Evolutionary conservation across 257 asterid genomes (phyloP), one percentile per base, ranked within the genome.

Genomic region (Hygrophila difformis): DNA sequence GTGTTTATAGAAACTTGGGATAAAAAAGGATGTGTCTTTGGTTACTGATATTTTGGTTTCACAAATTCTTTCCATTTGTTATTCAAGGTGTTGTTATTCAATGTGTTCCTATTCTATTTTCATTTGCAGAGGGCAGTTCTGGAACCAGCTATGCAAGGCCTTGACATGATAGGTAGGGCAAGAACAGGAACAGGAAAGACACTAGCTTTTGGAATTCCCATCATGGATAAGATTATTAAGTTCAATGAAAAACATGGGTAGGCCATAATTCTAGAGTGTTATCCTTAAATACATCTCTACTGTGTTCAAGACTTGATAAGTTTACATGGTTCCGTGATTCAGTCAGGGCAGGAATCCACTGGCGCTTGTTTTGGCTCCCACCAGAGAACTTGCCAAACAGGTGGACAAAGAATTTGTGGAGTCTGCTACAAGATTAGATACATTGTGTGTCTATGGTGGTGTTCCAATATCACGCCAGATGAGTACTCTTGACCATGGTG

Each of bases 161-260:
- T 74, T 1, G 94, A 88, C 60, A 72, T 88, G 95, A 84, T 88
- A 28, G 94, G 95, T 54, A 74, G 95, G 36, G 97, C 95, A 46
- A 68, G 88, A 62, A 84, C 95, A 0, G 97, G 95, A 51, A 84
- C 97, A 0, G 97, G 95, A 60, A 88, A 88, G 72, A 78, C 84
- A 18, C 75, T 88, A 51, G 92, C 95, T 56, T 81, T 81, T 35
- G 87, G 87, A 51, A 81, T 88, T 22, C 94, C 93, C 21, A 69
- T 74, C 47, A 67, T 84, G 63, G 84, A 75, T 59, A 74, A 78
- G n/a, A n/a, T n/a, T n/a, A n/a, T n/a, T n/a, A n/a, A n/a, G n/a
- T n/a, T n/a, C n/a, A n/a, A n/a, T n/a, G 75, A 56, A 29, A 77
- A 79, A 63, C 81, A 81, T 12, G 97, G 97, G 95, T 87, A 43